These are phyloP conservation scores for Penicillium thymicola DNA, from an alignment of 2,329 filamentous ascomycete genomes.

Conservation along the genomic window DNA sequence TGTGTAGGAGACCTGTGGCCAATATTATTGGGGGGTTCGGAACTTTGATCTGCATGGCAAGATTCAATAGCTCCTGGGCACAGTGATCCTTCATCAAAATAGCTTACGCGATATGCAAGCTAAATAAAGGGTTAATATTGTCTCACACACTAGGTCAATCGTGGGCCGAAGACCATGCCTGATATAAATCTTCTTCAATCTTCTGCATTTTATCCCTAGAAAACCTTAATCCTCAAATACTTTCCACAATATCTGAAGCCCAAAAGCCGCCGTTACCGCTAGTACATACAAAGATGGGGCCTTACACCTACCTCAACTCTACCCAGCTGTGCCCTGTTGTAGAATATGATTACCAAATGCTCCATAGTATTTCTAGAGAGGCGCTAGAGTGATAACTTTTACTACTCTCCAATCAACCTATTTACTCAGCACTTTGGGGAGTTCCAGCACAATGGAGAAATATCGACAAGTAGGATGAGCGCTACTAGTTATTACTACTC, in stretches of 20 bases:
- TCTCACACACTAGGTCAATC: not conserved
- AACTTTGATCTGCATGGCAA: conserved; percentile 14
- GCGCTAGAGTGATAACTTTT: not conserved
- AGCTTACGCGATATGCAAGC: not conserved
- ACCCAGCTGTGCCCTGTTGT: too few relatives aligned
- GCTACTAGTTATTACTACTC: not conserved
- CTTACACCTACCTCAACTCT: not conserved
- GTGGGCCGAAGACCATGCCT: not conserved
- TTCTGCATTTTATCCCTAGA: not conserved
- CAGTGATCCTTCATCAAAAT: not conserved
- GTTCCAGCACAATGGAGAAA: not conserved
- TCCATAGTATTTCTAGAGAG: not conserved
- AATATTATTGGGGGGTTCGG: conserved; percentile 7
- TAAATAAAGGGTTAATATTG: not conserved
- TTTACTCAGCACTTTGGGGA: not conserved
- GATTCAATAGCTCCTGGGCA: not conserved
- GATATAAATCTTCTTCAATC: not conserved
- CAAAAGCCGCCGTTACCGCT: not conserved
- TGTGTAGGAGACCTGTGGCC: not conserved
- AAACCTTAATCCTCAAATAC: not conserved
- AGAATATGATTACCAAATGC: not conserved
- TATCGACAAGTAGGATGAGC: not conserved
- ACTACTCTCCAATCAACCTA: not conserved
- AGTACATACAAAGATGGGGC: not conserved
- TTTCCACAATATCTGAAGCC: too few relatives aligned